A percentile compares a stretch with the other conserved stretches of the same genome.
These are phyloP conservation scores for Ceratobasidium sp. DNA, from an alignment of 1,284 basidiomycete species.

Conservation along the genomic window DNA sequence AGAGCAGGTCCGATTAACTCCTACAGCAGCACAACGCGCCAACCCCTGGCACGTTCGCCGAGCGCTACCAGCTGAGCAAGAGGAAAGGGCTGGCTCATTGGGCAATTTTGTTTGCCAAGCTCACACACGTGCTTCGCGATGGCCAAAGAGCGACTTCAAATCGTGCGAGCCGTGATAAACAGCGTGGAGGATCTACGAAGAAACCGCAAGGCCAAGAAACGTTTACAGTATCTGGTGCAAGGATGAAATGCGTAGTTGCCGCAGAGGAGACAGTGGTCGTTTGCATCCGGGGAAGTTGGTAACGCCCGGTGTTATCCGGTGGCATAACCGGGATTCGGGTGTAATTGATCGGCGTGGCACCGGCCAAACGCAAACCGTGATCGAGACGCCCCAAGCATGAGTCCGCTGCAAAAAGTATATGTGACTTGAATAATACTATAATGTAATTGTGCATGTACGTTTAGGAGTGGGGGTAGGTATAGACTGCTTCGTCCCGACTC, in stretches of 20 bases:
- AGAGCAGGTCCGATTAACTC: slow-evolving; percentile 3
- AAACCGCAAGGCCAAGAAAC: slow-evolving; percentile 1
- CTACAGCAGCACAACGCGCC: background rate
- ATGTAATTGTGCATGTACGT: background rate
- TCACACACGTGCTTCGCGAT: slow-evolving; percentile 26
- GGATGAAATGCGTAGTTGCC: background rate
- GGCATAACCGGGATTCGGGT: no score
- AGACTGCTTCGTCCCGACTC: background rate
- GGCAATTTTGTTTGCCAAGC: background rate
- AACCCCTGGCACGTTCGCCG: slow-evolving; percentile 13
- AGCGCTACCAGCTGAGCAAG: background rate
- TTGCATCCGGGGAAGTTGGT: background rate
- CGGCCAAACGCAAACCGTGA: no score
- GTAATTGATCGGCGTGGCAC: no score
- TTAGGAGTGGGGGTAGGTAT: slow-evolving; percentile 2
- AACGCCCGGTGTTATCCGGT: no score
- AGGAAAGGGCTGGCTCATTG: slow-evolving; percentile 10
- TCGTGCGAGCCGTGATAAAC: slow-evolving; percentile 10
- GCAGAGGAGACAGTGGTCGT: background rate
- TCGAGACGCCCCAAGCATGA: background rate
- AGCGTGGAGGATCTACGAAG: background rate
- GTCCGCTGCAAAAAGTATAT: background rate
- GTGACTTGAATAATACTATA: background rate
- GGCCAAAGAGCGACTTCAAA: background rate
- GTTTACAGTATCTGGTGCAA: background rate